These are phyloP conservation scores for Anethum foeniculum DNA, from an alignment of 140 eudicot genomes.

Conservation along the genomic window DNA sequence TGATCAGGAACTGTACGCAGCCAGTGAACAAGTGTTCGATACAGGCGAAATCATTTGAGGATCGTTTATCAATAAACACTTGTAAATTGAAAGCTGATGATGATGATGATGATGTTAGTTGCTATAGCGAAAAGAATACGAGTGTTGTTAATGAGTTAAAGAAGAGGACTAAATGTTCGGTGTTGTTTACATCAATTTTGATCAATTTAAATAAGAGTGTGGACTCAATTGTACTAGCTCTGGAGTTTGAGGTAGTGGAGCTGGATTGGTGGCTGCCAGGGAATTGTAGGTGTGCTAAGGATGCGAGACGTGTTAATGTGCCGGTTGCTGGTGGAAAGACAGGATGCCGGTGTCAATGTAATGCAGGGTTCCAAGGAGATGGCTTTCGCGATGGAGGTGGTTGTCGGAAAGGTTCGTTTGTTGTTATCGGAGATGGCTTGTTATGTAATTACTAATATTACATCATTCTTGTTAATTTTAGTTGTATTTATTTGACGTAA, in stretches of 20 bases:
- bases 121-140: conserved; percentile 26
- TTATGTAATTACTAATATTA: background rate
- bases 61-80: conserved; percentile 15
- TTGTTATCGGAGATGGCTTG: background rate
- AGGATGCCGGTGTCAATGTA: conserved; percentile 60
- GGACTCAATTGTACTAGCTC: conserved; percentile 21
- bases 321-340: background rate
- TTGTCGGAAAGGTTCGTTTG: conserved; percentile 56
- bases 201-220: conserved; percentile 20
- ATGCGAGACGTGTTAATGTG: conserved; percentile 37
- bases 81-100: conserved; percentile 11
- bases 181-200: conserved; percentile 41
- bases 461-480: background rate
- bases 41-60: conserved; percentile 11
- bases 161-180: conserved; percentile 15
- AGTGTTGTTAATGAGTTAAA: conserved; percentile 18
- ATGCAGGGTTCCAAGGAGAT: conserved; percentile 59
- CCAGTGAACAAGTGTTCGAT: conserved; percentile 31
- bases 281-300: conserved; percentile 27
- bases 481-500: conserved; percentile 10
- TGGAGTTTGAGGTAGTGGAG: conserved; percentile 55
- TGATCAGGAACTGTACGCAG: conserved; percentile 38
- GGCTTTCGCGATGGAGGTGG: conserved; percentile 42
- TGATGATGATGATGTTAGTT: conserved; percentile 16
- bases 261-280: conserved; percentile 78